Percentiles rank a stretch among this genome's conserved stretches.
These are phyloP conservation scores for Pseudogymnoascus sp. DNA, from an alignment of 2,329 filamentous ascomycete species.

Conservation along the genomic window DNA sequence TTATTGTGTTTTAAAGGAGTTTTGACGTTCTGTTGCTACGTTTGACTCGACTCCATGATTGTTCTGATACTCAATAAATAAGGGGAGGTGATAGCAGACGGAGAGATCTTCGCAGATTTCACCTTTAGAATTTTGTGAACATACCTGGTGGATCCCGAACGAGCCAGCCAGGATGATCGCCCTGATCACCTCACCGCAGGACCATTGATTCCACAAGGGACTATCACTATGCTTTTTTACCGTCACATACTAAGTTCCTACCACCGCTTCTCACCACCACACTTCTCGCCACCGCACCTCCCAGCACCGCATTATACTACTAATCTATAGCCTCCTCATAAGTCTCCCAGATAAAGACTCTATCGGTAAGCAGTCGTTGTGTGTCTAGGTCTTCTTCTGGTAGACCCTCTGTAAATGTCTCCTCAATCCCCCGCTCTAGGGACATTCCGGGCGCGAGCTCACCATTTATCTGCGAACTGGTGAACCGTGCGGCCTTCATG, in stretches of 20 bases:
- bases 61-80: neutral
- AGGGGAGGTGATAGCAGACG: no score
- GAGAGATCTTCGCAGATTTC: no score
- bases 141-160: no score
- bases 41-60: neutral
- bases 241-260: neutral
- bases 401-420: neutral
- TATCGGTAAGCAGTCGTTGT: neutral
- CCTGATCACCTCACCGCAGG: no score
- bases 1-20: neutral
- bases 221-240: neutral
- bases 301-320: neutral
- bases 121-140: no score
- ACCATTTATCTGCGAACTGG: neutral
- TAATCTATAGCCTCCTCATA: neutral
- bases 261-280: neutral
- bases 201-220: no score
- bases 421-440: neutral
- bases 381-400: neutral
- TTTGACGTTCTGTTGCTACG: neutral
- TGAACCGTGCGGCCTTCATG: neutral
- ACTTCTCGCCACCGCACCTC: neutral
- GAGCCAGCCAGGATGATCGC: no score
- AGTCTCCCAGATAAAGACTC: neutral
- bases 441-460: neutral